Evolutionary conservation across 306 rosid species (phyloP).

Genomic region (Malus asiatica): DNA sequence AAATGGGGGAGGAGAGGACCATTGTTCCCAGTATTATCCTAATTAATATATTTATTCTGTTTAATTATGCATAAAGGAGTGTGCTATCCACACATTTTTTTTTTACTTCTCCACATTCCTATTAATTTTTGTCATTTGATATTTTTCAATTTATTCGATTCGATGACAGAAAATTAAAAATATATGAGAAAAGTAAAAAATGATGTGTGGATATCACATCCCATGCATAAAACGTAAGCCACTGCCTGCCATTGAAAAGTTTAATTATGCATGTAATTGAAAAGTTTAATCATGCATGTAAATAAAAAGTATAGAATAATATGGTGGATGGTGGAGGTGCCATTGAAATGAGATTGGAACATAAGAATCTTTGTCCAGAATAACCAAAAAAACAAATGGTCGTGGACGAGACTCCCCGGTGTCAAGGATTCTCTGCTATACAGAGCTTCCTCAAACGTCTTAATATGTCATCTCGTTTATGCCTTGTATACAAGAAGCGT

Average conservation of each 20-base stretch:
- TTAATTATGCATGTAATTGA: background rate
- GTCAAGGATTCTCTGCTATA: slow-evolving; percentile 30
- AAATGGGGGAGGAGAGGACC: background rate
- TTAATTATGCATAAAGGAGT: background rate
- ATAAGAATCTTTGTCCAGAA: slow-evolving; percentile 55
- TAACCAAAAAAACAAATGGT: slow-evolving; percentile 21
- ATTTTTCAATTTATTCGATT: too few species aligned
- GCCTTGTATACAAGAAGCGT: too few species aligned
- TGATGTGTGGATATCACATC: too few species aligned
- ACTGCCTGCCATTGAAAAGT: background rate
- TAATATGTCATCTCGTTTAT: background rate
- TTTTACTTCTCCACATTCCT: too few species aligned
- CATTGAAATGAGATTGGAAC: slow-evolving; percentile 10
- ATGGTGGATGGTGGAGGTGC: background rate
- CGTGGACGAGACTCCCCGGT: slow-evolving; percentile 62
- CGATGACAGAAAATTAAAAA: too few species aligned
- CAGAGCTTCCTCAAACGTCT: background rate
- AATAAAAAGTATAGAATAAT: background rate
- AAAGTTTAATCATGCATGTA: background rate
- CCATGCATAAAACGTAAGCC: background rate
- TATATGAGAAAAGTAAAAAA: too few species aligned
- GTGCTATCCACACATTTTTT: too few species aligned
- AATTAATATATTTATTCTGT: background rate
- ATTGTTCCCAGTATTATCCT: background rate
- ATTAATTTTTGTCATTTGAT: too few species aligned